These are phyloP conservation scores for Terana coerulea DNA, from an alignment of 768 basidiomycete species.

Conservation along the genomic window DNA sequence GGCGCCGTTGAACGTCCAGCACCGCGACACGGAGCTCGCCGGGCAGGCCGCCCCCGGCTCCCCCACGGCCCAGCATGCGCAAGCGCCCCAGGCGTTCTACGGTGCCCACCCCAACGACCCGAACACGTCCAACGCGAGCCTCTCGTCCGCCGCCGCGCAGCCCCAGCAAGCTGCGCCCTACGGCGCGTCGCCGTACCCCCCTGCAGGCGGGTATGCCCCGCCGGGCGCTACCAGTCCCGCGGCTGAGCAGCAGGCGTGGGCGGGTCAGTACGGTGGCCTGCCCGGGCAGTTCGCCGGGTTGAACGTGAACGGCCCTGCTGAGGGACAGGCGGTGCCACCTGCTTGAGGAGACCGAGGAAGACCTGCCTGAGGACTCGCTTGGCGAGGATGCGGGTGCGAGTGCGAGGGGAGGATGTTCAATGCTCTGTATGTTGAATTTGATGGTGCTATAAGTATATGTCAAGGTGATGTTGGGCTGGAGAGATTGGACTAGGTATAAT, in stretches of 20 bases:
- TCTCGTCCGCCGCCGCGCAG: conserved; percentile 2
- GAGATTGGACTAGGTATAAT: too few relatives aligned
- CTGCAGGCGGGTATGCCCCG: conserved; percentile 2
- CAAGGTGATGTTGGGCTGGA: not conserved
- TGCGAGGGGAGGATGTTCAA: not conserved
- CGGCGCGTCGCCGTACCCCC: conserved; percentile 21
- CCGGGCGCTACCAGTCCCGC: conserved; percentile 7
- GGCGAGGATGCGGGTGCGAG: not conserved
- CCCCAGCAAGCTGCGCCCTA: conserved; percentile 10
- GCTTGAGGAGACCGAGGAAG: conserved; percentile 14
- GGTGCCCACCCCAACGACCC: conserved; percentile 8
- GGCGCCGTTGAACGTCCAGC: conserved; percentile 9
- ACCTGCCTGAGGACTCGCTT: not conserved
- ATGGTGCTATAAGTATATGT: not conserved
- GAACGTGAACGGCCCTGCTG: conserved; percentile 18
- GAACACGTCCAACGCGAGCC: conserved; percentile 10
- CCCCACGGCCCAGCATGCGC: conserved; percentile 1
- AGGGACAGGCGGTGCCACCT: conserved; percentile 20
- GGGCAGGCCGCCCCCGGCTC: conserved; percentile 2
- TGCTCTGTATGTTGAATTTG: too few relatives aligned
- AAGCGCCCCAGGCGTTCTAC: conserved; percentile 7
- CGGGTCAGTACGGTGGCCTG: conserved; percentile 18
- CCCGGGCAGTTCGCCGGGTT: conserved; percentile 23
- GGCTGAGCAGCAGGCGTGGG: conserved; percentile 13
- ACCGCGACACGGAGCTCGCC: not conserved